Evolutionary conservation across 257 asterid genomes (phyloP).

Genomic region (Schizonepeta tenuifolia): DNA sequence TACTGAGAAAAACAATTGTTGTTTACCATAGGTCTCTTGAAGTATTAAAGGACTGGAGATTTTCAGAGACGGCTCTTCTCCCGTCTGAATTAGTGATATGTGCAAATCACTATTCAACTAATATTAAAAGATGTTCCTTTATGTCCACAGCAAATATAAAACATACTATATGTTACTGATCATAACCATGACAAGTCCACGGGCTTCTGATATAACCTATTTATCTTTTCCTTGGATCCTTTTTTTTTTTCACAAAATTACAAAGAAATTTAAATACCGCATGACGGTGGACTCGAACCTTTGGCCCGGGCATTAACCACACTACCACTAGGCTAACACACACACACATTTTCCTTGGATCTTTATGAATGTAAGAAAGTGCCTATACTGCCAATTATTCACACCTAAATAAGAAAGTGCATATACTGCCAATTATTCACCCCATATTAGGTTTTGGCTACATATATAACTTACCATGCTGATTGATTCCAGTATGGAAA

Average conservation of each 20-base stretch:
- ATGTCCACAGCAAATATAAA: neutral
- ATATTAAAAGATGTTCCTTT: neutral
- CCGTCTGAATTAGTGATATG: neutral
- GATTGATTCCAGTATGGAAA: neutral
- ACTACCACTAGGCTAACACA: no score
- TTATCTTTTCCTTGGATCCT: neutral
- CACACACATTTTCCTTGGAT: neutral
- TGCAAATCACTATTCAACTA: neutral
- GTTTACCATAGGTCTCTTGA: neutral
- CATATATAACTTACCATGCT: neutral
- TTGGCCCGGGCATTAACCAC: no score
- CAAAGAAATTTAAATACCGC: no score
- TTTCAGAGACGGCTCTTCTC: neutral
- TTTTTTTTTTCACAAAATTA: no score
- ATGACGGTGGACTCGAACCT: no score
- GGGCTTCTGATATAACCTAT: neutral
- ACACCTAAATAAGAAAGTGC: neutral
- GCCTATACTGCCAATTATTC: constrained; percentile 3
- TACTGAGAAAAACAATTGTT: neutral
- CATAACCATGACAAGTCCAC: neutral
- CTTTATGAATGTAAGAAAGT: neutral
- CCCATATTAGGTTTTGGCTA: neutral
- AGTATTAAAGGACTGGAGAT: neutral
- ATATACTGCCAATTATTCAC: constrained; percentile 9
- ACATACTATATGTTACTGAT: constrained; percentile 2